Conservation (phyloP, 768 basidiomycete genomes). For the Dictyophora rubrovolvata region DNA sequence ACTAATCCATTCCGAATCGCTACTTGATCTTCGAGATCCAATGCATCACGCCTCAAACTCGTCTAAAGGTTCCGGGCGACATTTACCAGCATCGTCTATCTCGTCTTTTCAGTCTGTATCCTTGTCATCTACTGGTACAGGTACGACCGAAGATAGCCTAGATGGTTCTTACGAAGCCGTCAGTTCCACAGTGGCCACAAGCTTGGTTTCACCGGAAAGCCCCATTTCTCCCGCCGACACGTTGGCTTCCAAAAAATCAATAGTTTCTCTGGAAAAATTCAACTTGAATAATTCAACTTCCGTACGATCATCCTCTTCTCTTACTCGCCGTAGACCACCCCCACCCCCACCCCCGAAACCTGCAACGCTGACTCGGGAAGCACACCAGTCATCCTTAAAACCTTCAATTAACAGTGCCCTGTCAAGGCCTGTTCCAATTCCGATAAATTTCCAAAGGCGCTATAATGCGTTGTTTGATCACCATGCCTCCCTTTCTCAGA, state of each 20-base stretch:
- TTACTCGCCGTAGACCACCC: constrained; percentile 30
- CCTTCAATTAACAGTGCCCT: constrained; percentile 24
- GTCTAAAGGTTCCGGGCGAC: constrained; percentile 16
- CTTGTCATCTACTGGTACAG: constrained; percentile 52
- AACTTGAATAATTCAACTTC: not conserved
- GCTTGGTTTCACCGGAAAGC: constrained; percentile 40
- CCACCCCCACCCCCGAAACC: constrained; percentile 25
- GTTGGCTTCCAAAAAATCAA: constrained; percentile 32
- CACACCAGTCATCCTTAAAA: constrained; percentile 22
- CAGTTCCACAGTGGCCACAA: constrained; percentile 41
- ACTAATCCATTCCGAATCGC: not conserved
- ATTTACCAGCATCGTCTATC: constrained; percentile 58
- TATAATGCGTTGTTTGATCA: constrained; percentile 59
- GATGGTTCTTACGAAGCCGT: constrained; percentile 67
- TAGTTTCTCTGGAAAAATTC: constrained; percentile 9
- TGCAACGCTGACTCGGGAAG: constrained; percentile 17
- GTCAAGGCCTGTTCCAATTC: constrained; percentile 55
- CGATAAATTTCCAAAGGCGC: constrained; percentile 48
- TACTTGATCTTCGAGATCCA: constrained; percentile 25
- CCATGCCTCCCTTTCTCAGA: constrained; percentile 43
- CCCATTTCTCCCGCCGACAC: constrained; percentile 29
- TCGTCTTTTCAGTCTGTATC: constrained; percentile 82
- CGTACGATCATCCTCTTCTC: constrained; percentile 9
- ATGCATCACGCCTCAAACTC: constrained; percentile 38
- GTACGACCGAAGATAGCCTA: constrained; percentile 42